Evolutionary conservation across 805 yeast genomes (phyloP).

Genomic region (Zygoascus flipseniorum): DNA sequence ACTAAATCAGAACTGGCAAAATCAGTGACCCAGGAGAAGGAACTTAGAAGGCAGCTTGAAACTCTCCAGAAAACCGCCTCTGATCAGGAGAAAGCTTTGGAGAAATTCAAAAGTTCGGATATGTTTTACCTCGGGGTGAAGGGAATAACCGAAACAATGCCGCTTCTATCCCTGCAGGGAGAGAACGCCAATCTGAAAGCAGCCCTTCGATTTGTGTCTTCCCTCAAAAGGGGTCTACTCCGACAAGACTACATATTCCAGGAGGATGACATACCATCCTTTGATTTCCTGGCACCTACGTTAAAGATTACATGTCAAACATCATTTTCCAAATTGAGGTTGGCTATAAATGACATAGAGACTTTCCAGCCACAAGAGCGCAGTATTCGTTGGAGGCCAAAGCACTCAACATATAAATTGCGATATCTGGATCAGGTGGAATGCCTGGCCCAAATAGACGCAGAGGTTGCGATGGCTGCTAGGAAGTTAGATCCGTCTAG

Average conservation of each 20-base stretch:
- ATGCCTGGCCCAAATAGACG: not conserved
- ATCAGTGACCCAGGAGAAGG: constrained; percentile 5
- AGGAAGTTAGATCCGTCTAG: no score
- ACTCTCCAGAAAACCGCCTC: constrained; percentile 5
- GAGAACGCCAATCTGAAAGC: constrained; percentile 11
- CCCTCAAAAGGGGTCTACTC: not conserved
- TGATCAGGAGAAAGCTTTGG: constrained; percentile 11
- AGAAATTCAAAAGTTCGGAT: constrained; percentile 5
- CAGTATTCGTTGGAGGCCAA: not conserved
- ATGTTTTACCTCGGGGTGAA: not conserved
- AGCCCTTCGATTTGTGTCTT: not conserved
- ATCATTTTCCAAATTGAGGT: not conserved
- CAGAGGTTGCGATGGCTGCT: not conserved
- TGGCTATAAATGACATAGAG: not conserved
- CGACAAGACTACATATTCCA: not conserved
- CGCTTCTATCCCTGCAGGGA: constrained; percentile 4
- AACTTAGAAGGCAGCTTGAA: constrained; percentile 8
- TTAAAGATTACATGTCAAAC: not conserved
- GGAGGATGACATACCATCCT: not conserved
- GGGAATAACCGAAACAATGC: constrained; percentile 4
- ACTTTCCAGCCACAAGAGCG: not conserved
- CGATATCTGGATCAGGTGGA: not conserved
- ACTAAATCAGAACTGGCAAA: constrained; percentile 8
- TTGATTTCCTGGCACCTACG: not conserved
- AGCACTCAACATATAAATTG: not conserved